Evolutionary conservation across 176 grass and related monocot species (phyloP).

Genomic region (Tillandsia leiboldiana): DNA sequence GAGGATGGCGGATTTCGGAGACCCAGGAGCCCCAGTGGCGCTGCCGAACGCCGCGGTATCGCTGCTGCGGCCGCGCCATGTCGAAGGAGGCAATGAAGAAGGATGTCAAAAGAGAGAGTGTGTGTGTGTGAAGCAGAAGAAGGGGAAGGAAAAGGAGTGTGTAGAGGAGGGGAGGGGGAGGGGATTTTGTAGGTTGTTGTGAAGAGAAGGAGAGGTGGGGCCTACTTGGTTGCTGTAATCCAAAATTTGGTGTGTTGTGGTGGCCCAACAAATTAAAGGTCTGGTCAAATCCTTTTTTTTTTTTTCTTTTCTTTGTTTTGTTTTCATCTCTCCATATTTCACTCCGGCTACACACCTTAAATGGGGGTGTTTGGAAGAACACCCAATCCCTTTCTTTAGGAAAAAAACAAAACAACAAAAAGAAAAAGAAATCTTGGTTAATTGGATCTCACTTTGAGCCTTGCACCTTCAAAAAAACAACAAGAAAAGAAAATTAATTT

Average conservation of each 20-base stretch:
- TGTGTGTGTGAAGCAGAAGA: not conserved
- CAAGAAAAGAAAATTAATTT: too few relatives aligned
- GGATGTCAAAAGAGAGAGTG: not conserved
- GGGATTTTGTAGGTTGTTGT: slow-evolving; percentile 12
- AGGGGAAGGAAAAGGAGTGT: not conserved
- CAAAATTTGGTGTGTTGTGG: not conserved
- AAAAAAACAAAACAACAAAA: too few relatives aligned
- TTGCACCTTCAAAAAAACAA: too few relatives aligned
- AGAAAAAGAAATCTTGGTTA: too few relatives aligned
- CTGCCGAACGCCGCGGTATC: slow-evolving; percentile 77
- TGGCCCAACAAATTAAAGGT: not conserved
- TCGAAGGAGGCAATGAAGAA: slow-evolving; percentile 10
- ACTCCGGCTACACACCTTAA: not conserved
- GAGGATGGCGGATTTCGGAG: slow-evolving; percentile 87
- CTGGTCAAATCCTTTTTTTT: not conserved
- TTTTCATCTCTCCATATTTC: not conserved
- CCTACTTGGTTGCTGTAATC: not conserved
- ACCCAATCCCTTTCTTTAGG: not conserved
- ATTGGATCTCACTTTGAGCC: too few relatives aligned
- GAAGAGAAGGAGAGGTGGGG: not conserved
- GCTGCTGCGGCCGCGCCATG: slow-evolving; percentile 64
- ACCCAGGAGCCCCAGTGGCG: slow-evolving; percentile 99
- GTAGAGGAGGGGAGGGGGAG: not conserved
- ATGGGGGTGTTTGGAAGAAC: not conserved
- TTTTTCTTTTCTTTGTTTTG: not conserved